Percentiles rank a stretch among this genome's conserved stretches.
Conservation (phyloP, 2,329 filamentous ascomycete genomes). For the Ascochyta fabae region DNA sequence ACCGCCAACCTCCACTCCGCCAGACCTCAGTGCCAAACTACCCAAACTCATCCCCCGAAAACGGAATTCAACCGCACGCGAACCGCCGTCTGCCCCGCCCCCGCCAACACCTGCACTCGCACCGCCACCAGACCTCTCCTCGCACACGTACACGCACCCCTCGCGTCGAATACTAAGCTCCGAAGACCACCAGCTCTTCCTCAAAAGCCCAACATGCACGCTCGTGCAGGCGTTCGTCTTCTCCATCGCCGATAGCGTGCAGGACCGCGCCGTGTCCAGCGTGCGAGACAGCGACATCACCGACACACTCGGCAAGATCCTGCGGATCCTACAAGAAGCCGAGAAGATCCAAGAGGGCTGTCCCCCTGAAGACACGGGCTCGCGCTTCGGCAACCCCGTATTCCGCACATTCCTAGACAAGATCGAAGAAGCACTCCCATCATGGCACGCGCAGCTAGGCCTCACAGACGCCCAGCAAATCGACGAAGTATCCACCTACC, state of each 20-base stretch:
- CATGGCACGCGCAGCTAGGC: constrained; percentile 70
- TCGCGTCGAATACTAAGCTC: constrained; percentile 80
- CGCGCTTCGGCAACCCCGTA: constrained; percentile 91
- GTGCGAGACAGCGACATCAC: constrained; percentile 67
- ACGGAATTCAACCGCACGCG: constrained; percentile 30
- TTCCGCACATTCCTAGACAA: constrained; percentile 84
- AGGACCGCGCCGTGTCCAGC: constrained; percentile 69
- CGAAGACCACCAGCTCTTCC: constrained; percentile 81
- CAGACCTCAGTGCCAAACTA: constrained; percentile 38
- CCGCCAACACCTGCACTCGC: constrained; percentile 79
- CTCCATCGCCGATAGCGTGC: constrained; percentile 80
- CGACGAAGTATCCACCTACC: constrained; percentile 78
- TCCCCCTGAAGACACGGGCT: constrained; percentile 86
- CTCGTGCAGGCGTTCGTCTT: constrained; percentile 87
- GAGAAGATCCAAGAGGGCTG: constrained; percentile 70
- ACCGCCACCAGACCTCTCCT: constrained; percentile 66
- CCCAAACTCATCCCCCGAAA: constrained; percentile 48
- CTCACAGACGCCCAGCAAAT: constrained; percentile 61
- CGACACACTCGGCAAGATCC: constrained; percentile 66
- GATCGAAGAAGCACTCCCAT: constrained; percentile 53
- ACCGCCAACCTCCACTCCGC: constrained; percentile 15
- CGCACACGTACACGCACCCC: constrained; percentile 69
- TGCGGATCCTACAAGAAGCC: constrained; percentile 73
- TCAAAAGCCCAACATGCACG: constrained; percentile 74
- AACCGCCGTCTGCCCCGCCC: constrained; percentile 58